phyloP scores from a whole-genome alignment of 331 rosid species.

The Rhamnella rubrinervis region DNA sequence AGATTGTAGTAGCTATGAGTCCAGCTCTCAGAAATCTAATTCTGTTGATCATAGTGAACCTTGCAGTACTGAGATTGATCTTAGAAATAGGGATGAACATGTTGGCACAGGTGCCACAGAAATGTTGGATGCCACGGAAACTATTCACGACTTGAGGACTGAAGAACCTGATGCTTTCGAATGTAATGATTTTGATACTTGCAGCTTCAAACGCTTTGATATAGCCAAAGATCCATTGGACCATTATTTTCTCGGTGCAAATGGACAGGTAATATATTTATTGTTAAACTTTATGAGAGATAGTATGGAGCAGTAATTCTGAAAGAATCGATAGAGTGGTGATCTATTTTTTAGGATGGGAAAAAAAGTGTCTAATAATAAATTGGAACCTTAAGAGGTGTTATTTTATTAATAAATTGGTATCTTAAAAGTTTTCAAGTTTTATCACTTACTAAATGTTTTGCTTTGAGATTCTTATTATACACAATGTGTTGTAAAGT shows the following conservation, averaged over 20 bases:
- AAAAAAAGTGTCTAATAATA: background rate
- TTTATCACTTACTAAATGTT: no score
- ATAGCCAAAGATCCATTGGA: conserved; percentile 75
- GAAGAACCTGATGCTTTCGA: conserved; percentile 40
- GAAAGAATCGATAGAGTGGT: background rate
- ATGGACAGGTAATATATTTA: conserved; percentile 62
- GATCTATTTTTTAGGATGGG: background rate
- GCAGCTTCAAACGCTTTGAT: conserved; percentile 83
- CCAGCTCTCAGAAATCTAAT: conserved; percentile 48
- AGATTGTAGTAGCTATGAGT: conserved; percentile 38
- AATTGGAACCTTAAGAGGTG: background rate
- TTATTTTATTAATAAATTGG: background rate
- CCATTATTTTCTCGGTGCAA: conserved; percentile 77
- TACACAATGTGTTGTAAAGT: background rate
- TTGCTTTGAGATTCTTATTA: no score
- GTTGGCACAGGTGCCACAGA: conserved; percentile 38
- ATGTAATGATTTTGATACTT: conserved; percentile 38
- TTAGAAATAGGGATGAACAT: conserved; percentile 38
- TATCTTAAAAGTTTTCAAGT: no score
- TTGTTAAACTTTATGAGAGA: background rate
- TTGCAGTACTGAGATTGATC: conserved; percentile 27
- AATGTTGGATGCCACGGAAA: conserved; percentile 44
- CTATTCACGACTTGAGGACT: conserved; percentile 39
- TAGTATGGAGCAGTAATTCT: background rate
- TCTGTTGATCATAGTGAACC: conserved; percentile 23